Percentiles rank a stretch among this genome's conserved stretches.
Evolutionary conservation across 2,329 filamentous ascomycete genomes (phyloP).

Genomic region (Diplodia sapinea): DNA sequence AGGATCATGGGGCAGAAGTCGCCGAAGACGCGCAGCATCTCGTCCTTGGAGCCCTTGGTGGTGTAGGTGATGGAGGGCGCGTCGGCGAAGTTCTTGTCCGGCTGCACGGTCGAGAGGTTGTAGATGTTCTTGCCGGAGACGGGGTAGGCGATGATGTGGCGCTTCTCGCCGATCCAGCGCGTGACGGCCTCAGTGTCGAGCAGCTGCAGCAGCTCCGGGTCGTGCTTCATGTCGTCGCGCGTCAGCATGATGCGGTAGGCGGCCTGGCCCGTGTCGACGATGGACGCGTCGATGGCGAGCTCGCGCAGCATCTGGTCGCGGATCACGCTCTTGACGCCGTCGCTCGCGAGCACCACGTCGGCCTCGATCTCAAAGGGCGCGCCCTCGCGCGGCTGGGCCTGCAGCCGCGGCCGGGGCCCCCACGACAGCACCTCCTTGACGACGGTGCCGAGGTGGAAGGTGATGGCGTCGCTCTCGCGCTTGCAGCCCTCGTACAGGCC

Average conservation of each 20-base stretch:
- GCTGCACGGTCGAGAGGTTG: constrained; percentile 69
- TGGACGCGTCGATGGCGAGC: constrained; percentile 59
- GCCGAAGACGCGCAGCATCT: constrained; percentile 64
- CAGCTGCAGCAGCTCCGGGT: constrained; percentile 70
- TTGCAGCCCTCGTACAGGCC: constrained; percentile 74
- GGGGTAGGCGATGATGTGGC: constrained; percentile 80
- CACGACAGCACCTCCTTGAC: constrained; percentile 65
- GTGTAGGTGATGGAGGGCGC: constrained; percentile 66
- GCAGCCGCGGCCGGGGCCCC: constrained; percentile 65
- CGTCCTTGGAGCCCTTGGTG: constrained; percentile 64
- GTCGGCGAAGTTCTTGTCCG: constrained; percentile 64
- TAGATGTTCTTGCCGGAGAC: constrained; percentile 71
- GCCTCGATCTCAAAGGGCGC: constrained; percentile 60
- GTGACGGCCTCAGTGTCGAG: constrained; percentile 71
- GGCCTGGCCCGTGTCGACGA: constrained; percentile 74
- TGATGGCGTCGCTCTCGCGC: constrained; percentile 62
- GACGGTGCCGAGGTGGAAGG: constrained; percentile 69
- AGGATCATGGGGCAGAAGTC: constrained; percentile 68
- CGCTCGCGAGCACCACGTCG: constrained; percentile 54
- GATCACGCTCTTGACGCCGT: constrained; percentile 57
- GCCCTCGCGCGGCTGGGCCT: constrained; percentile 62
- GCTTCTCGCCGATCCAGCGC: constrained; percentile 76
- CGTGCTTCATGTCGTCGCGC: constrained; percentile 68
- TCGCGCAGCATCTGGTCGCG: constrained; percentile 60
- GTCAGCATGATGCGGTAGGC: constrained; percentile 80